Conservation (phyloP, 1,139 yeast species). For the Hansenula lynferdii region DNA sequence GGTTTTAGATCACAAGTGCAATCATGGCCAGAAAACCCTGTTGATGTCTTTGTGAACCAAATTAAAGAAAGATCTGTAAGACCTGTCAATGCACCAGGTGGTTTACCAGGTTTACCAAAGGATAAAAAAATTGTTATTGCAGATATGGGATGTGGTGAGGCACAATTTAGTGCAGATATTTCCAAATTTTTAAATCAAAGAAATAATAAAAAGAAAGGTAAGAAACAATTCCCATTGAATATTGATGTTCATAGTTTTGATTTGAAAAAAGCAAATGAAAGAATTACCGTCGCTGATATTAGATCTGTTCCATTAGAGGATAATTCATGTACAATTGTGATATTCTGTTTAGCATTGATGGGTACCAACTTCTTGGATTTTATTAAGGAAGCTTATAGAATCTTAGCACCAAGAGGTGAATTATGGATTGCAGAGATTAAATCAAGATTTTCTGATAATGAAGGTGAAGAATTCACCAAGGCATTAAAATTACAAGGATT, state of each 20-base stretch:
- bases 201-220: constrained; percentile 29
- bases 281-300: constrained; percentile 94
- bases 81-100: constrained; percentile 91
- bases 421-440: constrained; percentile 98
- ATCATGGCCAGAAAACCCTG: constrained; percentile 98
- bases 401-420: constrained; percentile 87
- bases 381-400: constrained; percentile 81
- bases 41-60: constrained; percentile 76
- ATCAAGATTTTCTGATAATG: constrained; percentile 69
- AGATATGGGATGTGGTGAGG: constrained; percentile 99
- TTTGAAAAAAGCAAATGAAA: constrained; percentile 76
- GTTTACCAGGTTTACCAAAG: constrained; percentile 66
- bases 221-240: constrained; percentile 28
- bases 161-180: constrained; percentile 71
- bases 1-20: constrained; percentile 95
- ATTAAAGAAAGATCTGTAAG: constrained; percentile 56
- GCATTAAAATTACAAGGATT: constrained; percentile 76
- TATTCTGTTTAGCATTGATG: constrained; percentile 93
- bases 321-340: constrained; percentile 74
- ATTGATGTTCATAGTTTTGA: constrained; percentile 85
- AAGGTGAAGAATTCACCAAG: constrained; percentile 73
- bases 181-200: constrained; percentile 40
- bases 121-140: constrained; percentile 66
- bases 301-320: constrained; percentile 82
- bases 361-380: constrained; percentile 95